phyloP scores from a whole-genome alignment of 352 stramenopile genomes.

The Thraustochytrium sp. region DNA sequence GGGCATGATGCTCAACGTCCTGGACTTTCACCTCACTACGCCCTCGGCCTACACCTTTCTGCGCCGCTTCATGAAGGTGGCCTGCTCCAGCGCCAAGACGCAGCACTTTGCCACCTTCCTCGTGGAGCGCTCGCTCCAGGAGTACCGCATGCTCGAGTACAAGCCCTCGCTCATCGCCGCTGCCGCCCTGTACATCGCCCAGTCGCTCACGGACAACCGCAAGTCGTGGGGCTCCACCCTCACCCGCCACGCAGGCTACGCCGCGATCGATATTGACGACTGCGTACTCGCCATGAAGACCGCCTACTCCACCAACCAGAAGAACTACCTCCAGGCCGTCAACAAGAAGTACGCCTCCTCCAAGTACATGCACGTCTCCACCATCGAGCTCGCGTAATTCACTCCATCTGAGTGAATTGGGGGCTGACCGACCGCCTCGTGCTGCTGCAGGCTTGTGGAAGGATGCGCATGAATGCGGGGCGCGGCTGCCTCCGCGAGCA shows the following conservation, averaged over 20 bases:
- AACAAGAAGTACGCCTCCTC: constrained; percentile 73
- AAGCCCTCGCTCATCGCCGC: constrained; percentile 92
- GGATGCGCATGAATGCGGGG: too few relatives aligned
- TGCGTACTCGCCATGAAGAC: constrained; percentile 63
- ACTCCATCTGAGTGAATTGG: background rate
- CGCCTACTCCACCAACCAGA: constrained; percentile 47
- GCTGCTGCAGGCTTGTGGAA: constrained; percentile 29
- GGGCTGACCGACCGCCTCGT: background rate
- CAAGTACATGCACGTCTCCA: constrained; percentile 66
- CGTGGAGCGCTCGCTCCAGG: constrained; percentile 94
- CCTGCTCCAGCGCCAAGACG: constrained; percentile 47
- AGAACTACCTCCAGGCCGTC: constrained; percentile 62
- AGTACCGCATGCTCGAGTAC: constrained; percentile 96
- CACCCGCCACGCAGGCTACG: constrained; percentile 73
- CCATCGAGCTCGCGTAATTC: constrained; percentile 36
- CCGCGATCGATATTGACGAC: constrained; percentile 63
- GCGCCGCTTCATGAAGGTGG: constrained; percentile 84
- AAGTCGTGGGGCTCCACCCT: constrained; percentile 57
- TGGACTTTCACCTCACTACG: constrained; percentile 93
- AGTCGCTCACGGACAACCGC: constrained; percentile 53
- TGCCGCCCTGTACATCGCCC: constrained; percentile 91
- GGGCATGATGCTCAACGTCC: constrained; percentile 83
- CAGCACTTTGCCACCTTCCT: constrained; percentile 93
- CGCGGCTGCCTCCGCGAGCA: too few relatives aligned
- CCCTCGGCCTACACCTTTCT: constrained; percentile 90